Percentiles rank a stretch among this genome's conserved stretches.
phyloP scores from a whole-genome alignment of 1,284 basidiomycete genomes.

The Tilletia setariae region DNA sequence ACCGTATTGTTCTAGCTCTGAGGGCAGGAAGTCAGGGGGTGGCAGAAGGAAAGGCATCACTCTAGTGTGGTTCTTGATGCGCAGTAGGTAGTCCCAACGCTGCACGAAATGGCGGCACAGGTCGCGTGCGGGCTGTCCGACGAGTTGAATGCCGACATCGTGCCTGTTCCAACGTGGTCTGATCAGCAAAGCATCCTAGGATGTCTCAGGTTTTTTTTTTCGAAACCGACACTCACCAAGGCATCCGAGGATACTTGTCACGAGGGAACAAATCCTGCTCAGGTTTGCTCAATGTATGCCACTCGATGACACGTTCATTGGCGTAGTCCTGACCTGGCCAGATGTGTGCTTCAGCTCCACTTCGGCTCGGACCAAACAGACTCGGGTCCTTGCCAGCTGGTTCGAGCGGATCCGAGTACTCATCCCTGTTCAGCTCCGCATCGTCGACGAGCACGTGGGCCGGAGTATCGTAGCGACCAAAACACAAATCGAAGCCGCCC shows the following conservation, averaged over 20 bases:
- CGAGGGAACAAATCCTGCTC: slow-evolving; percentile 93
- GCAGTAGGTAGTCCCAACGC: slow-evolving; percentile 61
- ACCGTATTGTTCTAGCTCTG: slow-evolving; percentile 74
- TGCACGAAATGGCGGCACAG: slow-evolving; percentile 92
- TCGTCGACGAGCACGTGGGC: slow-evolving; percentile 85
- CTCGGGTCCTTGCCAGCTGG: slow-evolving; percentile 26
- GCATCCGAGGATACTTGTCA: slow-evolving; percentile 84
- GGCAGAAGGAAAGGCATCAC: slow-evolving; percentile 92
- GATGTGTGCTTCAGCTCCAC: slow-evolving; percentile 66
- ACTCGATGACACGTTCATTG: slow-evolving; percentile 85
- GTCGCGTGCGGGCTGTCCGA: slow-evolving; percentile 94
- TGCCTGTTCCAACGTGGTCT: slow-evolving; percentile 57
- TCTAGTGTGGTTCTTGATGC: slow-evolving; percentile 71
- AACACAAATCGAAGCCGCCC: slow-evolving; percentile 88
- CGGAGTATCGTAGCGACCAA: slow-evolving; percentile 70
- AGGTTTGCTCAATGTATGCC: slow-evolving; percentile 81
- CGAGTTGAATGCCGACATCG: slow-evolving; percentile 89
- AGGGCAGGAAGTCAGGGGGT: slow-evolving; percentile 82
- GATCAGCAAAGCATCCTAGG: not conserved
- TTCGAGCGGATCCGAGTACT: slow-evolving; percentile 25
- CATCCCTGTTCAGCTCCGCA: slow-evolving; percentile 53
- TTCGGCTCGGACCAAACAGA: slow-evolving; percentile 51
- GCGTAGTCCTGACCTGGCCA: slow-evolving; percentile 92
- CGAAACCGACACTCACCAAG: slow-evolving; percentile 63
- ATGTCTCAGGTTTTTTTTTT: not conserved